Base-by-base conservation (phyloP, 139 green algal species). In the Micractinium sp. region DNA sequence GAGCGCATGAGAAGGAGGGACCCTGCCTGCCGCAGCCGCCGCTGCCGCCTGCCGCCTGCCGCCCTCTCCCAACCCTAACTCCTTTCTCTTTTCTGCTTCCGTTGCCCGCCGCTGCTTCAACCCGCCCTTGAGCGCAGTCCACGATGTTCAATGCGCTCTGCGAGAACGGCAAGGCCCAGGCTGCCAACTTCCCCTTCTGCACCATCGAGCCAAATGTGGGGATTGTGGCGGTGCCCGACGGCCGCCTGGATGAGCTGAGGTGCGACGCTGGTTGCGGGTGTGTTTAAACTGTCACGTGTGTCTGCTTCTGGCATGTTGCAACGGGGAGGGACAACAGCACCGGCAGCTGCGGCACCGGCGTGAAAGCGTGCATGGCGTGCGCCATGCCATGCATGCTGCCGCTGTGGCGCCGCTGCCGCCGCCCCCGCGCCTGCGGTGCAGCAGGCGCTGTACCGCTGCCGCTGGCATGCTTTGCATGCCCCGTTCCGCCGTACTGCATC, bases 101-200 rank as follows among this genome's bases (percentile, higher is more conserved):
- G 18, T 22, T 60, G 78, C 78, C 75, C 35, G 81, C 33, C 56
- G 81, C 66, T 9, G 13, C 19, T 14, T 25, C 36, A 5, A 61
- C 41, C 14, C 2, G 9, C 18, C 63, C 63, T 71, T 12, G 63
- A 71, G 67, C 31, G 89, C 94, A 98, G 96, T 99, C 96, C 3
- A 99, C 98, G 0, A 92, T 99, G 74, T 99, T 99, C 95, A 99
- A 99, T 91, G 98, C 98, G 22, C 93, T 99, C 16, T 96, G 97
- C 19, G 95, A 99, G 90, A 98, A 98, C 87, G 96, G 94, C 47
- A 98, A 98, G 87, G 97, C 97, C 7, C 89, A 97, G 86, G 96
- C 98, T 25, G 98, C 96, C 56, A 99, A 99, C 92, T 99, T 98
- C 91, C 98, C 98, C 71, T 99, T 99, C 87, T 99, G 98, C 94